Evolutionary conservation across 352 stramenopile genomes (phyloP), one percentile per base, ranked within the genome.

Genomic region (Elongisporangium undulatum): DNA sequence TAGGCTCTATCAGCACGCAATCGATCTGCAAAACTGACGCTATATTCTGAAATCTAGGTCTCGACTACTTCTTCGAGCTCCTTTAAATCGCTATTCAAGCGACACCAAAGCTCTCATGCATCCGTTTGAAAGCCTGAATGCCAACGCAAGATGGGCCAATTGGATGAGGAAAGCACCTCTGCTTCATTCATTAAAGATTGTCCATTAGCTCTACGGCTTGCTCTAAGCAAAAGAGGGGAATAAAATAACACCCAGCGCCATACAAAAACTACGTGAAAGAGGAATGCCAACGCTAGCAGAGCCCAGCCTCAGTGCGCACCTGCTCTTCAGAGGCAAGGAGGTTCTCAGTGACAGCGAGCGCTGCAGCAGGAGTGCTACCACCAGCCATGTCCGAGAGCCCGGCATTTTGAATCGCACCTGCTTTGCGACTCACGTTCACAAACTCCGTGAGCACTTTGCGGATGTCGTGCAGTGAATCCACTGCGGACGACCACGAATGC

Each of bases 41-140:
- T n/a, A 16, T 5, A 41, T 16, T 55, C 20, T 41, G 51, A 24
- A 26, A 15, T 49, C 24, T 61, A 92, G 83, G 84, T 12, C 76
- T 94, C 39, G 82, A 90, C 16, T 94, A 79, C 60, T 92, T 94
- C 54, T 90, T 76, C 65, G 85, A 94, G 63, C 66, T 90, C 41
- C 51, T 90, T 26, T 87, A 73, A 60, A 3, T 20, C 34, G 20
- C 13, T 8, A 55, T 34, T 34, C 29, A 41, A 41, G 29, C 29
- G 24, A 34, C 7, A 3, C 3, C 24, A 3, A 34, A n/a, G n/a
- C n/a, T n/a, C n/a, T n/a, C n/a, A n/a, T n/a, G n/a, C n/a, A n/a
- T n/a, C n/a, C n/a, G n/a, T n/a, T n/a, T n/a, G n/a, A n/a, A n/a
- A n/a, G n/a, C n/a, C n/a, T n/a, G n/a, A n/a, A n/a, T n/a, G n/a